Percentiles rank a stretch among this genome's conserved stretches.
phyloP scores from a whole-genome alignment of 306 rosid genomes.

The Begonia masoniana region DNA sequence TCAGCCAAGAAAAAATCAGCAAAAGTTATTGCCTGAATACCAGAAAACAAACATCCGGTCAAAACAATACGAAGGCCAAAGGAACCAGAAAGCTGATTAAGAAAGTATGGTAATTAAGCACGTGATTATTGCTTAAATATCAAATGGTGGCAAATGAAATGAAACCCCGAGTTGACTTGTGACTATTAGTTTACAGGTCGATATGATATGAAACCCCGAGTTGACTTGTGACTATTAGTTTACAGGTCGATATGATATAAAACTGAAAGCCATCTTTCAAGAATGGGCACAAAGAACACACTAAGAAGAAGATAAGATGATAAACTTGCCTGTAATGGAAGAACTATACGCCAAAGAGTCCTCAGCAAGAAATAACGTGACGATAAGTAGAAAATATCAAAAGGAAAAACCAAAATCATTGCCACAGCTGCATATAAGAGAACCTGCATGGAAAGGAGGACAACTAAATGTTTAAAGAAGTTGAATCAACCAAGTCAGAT shows the following conservation, averaged over 20 bases:
- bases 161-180: no score
- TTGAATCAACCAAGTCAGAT: no score
- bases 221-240: no score
- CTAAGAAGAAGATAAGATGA: constrained; percentile 1
- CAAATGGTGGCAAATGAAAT: no score
- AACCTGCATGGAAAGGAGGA: constrained; percentile 53
- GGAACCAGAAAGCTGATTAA: no score
- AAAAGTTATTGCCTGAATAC: constrained; percentile 79
- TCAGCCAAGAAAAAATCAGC: constrained; percentile 92
- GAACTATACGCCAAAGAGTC: constrained; percentile 85
- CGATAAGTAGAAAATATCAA: constrained; percentile 85
- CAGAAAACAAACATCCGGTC: not conserved
- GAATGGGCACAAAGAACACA: not conserved
- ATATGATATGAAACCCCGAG: no score
- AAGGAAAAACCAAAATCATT: constrained; percentile 78
- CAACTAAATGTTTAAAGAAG: constrained; percentile 11
- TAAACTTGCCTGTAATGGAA: constrained; percentile 87
- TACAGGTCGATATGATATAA: not conserved
- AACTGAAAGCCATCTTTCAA: constrained; percentile 1
- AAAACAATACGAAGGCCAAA: no score
- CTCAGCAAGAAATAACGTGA: constrained; percentile 78
- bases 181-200: no score
- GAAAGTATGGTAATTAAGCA: no score
- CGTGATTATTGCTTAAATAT: no score
- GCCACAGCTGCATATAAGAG: constrained; percentile 74